Evolutionary conservation across 2,329 filamentous ascomycete species (phyloP), one percentile per base, ranked within the genome.

Genomic region (Coleophoma crateriformis): DNA sequence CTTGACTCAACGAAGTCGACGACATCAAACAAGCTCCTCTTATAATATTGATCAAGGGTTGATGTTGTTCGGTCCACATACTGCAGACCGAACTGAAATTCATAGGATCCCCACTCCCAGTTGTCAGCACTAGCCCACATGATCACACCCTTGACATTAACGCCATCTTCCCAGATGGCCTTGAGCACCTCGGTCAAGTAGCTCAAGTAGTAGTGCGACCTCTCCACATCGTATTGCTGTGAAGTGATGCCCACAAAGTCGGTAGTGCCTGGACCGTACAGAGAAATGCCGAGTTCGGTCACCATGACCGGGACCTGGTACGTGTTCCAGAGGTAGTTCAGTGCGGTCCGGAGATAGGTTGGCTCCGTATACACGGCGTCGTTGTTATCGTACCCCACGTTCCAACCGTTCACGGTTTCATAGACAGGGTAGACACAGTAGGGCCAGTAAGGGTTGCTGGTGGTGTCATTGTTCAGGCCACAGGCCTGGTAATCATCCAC

Each of bases 1-100:
- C 27, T 27, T 4, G 27, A 27, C 35, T 38, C 35, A 3, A 38
- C 35, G 35, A 38, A 38, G 17, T 38, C 35, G 17, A 38, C 35
- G 14, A 38, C 35, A 17, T 81, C 77, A 55, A 81, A 81, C 55
- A 81, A 78, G 45, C 76, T 80, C 67, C 77, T 78, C 66, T 80
- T 81, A 47, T 73, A 81, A 38, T 67, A 61, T 19, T 77, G 61
- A 52, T 73, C 67, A 59, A 75, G 71, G 4, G 71, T 66, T 7
- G 7, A 7, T 11, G 71, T 66, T 7, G 35, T 38, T 27, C 40
- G n/a, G 19, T 43, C 20, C 2, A 43, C 40, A 4, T 20, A 19
- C 40, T 43, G 40, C n/a, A 43, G 14, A 7, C 40, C 19, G 7
- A 43, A 43, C 7, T 43, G 19, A 8, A 15, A 20, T 14, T 22